These are phyloP conservation scores for Trichothecium roseum DNA, from an alignment of 2,329 filamentous ascomycete species.

Conservation along the genomic window DNA sequence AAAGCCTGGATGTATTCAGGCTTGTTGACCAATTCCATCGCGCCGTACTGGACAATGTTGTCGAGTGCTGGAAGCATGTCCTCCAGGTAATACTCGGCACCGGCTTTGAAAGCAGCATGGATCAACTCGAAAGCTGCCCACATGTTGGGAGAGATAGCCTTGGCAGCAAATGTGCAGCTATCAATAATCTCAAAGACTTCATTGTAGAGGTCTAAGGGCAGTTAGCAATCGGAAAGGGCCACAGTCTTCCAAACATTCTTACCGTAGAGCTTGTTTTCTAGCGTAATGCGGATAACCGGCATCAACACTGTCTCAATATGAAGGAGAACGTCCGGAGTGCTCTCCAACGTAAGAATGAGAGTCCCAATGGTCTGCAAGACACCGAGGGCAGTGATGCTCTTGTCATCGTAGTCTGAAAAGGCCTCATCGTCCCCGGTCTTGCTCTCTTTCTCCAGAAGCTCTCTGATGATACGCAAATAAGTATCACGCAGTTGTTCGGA, in stretches of 20 bases:
- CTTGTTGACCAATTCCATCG: slow-evolving; percentile 68
- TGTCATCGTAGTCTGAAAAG: slow-evolving; percentile 93
- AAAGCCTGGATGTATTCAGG: slow-evolving; percentile 80
- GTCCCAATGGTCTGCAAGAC: slow-evolving; percentile 97
- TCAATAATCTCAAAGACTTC: slow-evolving; percentile 99
- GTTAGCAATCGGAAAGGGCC: too few species aligned
- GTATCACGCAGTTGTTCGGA: slow-evolving; percentile 95
- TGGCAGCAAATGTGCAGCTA: slow-evolving; percentile 96
- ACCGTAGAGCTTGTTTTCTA: slow-evolving; percentile 96
- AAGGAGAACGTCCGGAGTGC: slow-evolving; percentile 86
- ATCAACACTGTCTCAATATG: slow-evolving; percentile 94
- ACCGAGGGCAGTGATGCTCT: slow-evolving; percentile 93
- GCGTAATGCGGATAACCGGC: slow-evolving; percentile 90
- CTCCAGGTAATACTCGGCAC: slow-evolving; percentile 92
- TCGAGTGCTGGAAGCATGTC: slow-evolving; percentile 97
- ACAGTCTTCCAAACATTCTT: slow-evolving; percentile 16
- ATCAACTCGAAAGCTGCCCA: slow-evolving; percentile 98
- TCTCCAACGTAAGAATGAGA: slow-evolving; percentile 90
- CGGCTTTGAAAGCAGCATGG: slow-evolving; percentile 92
- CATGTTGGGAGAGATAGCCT: slow-evolving; percentile 92
- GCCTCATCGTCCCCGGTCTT: slow-evolving; percentile 65
- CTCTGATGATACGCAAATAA: slow-evolving; percentile 85
- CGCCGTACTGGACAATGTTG: slow-evolving; percentile 94
- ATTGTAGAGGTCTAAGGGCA: slow-evolving; percentile 75
- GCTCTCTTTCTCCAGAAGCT: slow-evolving; percentile 81